Percentiles rank a stretch among this genome's conserved stretches.
phyloP scores from a whole-genome alignment of 306 rosid genomes.

The Cucumis melo region DNA sequence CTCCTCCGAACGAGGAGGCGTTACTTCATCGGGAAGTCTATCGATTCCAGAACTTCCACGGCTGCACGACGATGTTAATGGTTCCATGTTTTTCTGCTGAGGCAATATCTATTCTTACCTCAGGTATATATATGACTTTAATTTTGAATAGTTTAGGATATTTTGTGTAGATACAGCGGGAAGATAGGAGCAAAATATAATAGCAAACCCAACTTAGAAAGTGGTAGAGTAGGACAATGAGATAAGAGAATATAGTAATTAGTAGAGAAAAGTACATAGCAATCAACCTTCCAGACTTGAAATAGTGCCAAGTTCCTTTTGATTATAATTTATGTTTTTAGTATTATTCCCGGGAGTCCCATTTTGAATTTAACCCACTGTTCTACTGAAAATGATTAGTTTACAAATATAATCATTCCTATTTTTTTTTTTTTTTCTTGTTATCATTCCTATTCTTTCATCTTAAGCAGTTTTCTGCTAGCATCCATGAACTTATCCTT shows the following conservation, averaged over 20 bases:
- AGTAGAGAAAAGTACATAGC: neutral
- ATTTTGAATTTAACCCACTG: neutral
- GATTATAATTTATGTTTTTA: neutral
- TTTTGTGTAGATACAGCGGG: neutral
- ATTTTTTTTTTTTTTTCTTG: no score
- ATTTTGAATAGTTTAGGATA: neutral
- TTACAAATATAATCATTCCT: neutral
- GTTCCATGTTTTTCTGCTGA: conserved; percentile 83
- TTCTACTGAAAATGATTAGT: neutral
- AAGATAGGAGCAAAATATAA: neutral
- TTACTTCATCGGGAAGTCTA: conserved; percentile 14
- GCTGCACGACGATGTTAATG: conserved; percentile 32
- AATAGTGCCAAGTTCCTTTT: neutral
- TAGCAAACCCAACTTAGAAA: neutral
- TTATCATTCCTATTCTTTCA: no score
- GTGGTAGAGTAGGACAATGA: neutral
- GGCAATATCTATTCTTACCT: neutral
- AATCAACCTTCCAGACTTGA: neutral
- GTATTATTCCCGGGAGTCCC: neutral
- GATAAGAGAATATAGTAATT: neutral
- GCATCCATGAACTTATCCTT: neutral
- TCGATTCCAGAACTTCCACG: conserved; percentile 60
- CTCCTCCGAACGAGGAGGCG: conserved; percentile 19
- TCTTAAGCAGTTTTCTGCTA: neutral
- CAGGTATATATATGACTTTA: neutral